Evolutionary conservation across 2,329 filamentous ascomycete species (phyloP), one percentile per base, ranked within the genome.

Genomic region (Pyrenochaeta sp.): DNA sequence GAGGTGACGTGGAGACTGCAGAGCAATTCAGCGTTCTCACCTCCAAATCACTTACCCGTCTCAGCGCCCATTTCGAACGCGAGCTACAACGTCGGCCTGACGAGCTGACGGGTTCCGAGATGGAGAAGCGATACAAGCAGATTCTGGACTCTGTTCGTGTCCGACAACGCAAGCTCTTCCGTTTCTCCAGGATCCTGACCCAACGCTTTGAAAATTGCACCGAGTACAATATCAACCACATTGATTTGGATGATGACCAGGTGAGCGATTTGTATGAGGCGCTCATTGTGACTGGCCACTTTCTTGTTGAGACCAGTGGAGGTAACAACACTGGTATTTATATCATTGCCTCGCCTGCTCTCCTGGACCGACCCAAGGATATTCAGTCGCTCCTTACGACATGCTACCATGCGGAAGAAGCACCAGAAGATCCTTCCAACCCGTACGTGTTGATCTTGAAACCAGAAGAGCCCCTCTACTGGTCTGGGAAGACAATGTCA

Each of bases 51-150:
- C 80, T 97, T 48, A 88, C 88, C 58, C 87, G 94, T 35, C 79
- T 99, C 39, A 96, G 90, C 64, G 82, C 86, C 49, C 94, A 94
- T 13, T 99, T 97, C 59, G 94, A 97, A 69, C 87, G 86, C 59
- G 94, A 99, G 70, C 78, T 97, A 36, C 88, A 93, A 55, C 83
- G 87, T 42, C 88, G 90, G 58, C 86, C 89, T 1, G 90, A 91
- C 58, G 92, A 97, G 72, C 88, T 87, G 43, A 84, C 87, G 21
- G 75, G 75, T 1, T 76, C 84, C 7, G 93, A 96, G 52, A 96
- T 96, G 88, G 95, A 94, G 71, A 96, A 96, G 75, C 85, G 94
- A 31, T 99, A 97, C 78, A 97, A 96, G 74, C 88, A 90, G 50
- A 91, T 92, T 52, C 77, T 99, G 2, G 94, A 99, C 69, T 97